A percentile compares a stretch with the other conserved stretches of the same genome.
phyloP scores from a whole-genome alignment of 225 moss, liverwort and hornwort species.

The Pseudisothecium myosuroides region DNA sequence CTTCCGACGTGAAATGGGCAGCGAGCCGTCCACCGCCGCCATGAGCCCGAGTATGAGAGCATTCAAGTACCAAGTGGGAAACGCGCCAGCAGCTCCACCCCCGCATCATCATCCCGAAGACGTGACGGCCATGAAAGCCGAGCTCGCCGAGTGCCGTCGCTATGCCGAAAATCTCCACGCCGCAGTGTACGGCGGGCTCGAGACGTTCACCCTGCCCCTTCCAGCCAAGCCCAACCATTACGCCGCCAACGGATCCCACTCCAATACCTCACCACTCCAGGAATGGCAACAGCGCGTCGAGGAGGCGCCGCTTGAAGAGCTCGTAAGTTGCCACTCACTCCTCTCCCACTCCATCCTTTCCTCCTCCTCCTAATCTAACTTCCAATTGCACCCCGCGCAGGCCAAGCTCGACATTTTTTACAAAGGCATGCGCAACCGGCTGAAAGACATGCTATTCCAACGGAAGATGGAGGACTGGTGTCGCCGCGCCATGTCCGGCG shows the following conservation, averaged over 20 bases:
- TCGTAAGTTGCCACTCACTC: constrained; percentile 13
- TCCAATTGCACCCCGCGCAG: neutral
- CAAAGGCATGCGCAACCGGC: constrained; percentile 41
- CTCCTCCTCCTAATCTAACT: neutral
- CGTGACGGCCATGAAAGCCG: constrained; percentile 11
- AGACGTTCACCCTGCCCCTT: constrained; percentile 17
- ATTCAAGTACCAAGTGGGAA: constrained; percentile 33
- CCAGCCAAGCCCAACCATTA: neutral
- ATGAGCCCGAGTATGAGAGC: constrained; percentile 27
- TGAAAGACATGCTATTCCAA: constrained; percentile 44
- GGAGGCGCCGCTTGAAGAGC: constrained; percentile 29
- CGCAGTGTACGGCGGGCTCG: constrained; percentile 30
- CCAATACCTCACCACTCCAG: constrained; percentile 2
- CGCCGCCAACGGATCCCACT: neutral
- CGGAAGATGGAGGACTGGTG: constrained; percentile 61
- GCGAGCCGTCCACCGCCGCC: neutral
- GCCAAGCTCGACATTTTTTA: constrained; percentile 35
- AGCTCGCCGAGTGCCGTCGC: constrained; percentile 32
- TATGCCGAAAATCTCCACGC: constrained; percentile 44
- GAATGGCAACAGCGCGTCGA: constrained; percentile 43
- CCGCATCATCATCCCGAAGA: neutral
- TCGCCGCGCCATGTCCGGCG: constrained; percentile 30
- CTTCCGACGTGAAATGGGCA: neutral
- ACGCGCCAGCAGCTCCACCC: neutral
- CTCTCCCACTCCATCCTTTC: neutral